Percentiles rank a stretch among this genome's conserved stretches.
phyloP scores from a whole-genome alignment of 345 rosid genomes.

The Cardamine chenopodiifolia region DNA sequence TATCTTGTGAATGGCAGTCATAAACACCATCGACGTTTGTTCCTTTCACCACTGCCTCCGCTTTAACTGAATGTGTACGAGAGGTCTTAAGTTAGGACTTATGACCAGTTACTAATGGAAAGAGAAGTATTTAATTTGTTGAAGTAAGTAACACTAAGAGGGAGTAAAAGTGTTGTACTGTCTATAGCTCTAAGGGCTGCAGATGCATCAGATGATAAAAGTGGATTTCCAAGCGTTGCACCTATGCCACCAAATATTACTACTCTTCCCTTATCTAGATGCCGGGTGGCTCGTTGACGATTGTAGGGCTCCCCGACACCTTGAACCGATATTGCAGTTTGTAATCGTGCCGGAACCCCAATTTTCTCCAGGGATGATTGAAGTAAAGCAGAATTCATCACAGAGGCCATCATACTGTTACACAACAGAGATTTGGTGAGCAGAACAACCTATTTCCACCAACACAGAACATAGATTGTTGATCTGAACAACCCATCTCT shows the following conservation, averaged over 20 bases:
- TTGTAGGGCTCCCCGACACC: constrained; percentile 86
- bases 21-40: constrained; percentile 75
- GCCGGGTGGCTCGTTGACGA: constrained; percentile 74
- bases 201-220: constrained; percentile 86
- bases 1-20: constrained; percentile 69
- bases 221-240: constrained; percentile 82
- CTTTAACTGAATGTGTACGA: constrained; percentile 60
- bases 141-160: neutral
- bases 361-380: constrained; percentile 85
- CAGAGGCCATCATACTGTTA: constrained; percentile 89
- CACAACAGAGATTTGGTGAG: constrained; percentile 25
- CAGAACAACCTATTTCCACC: constrained; percentile 16
- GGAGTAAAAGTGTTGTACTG: constrained; percentile 48
- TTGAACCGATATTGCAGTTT: constrained; percentile 67
- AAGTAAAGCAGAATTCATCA: constrained; percentile 83
- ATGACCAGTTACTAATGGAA: neutral
- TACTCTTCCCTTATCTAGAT: constrained; percentile 93
- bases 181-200: constrained; percentile 91
- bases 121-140: neutral
- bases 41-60: constrained; percentile 86
- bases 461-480: constrained; percentile 6
- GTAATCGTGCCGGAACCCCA: constrained; percentile 75
- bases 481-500: neutral
- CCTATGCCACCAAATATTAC: constrained; percentile 95
- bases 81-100: neutral